Evolutionary conservation across 495 filamentous ascomycete species (phyloP), one percentile per base, ranked within the genome.

Genomic region (Clavariopsis aquatica): DNA sequence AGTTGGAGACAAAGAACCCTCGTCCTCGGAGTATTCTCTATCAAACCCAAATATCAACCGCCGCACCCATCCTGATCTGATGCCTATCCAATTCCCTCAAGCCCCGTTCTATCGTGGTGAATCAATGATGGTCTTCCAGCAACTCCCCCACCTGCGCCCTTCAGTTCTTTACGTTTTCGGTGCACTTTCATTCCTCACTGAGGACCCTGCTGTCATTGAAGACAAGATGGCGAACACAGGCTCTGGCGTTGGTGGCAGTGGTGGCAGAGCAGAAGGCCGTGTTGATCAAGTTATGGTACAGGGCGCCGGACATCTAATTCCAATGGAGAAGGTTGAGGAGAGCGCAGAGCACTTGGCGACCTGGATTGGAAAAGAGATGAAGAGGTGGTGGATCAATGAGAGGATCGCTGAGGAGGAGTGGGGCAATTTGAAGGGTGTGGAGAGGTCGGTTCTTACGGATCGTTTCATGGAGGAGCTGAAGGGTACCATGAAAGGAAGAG

Each of bases 141-240:
- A 85, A 49, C 82, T 98, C 3, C 85, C 86, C 0, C 72, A 82
- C 62, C 76, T 98, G 34, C 83, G 89, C 1, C 91, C 93, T 0
- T 87, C 85, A n/a, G 87, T 89, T 20, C 77, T 96, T 20, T 98
- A 92, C 76, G 78, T 97, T 49, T 92, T 93, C 73, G 93, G 86
- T 28, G 83, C 75, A 7, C 76, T 80, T 34, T 90, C 86, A 10
- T 74, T 83, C 7, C 80, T 96, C 65, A 88, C 84, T 24, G 45
- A 51, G 13, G 84, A 87, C 0, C 38, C 38, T 17, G 73, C 76
- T 1, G 54, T 75, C 9, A 78, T 83, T 36, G 72, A 79, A 28
- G 64, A 79, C 27, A 91, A 89, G 74, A 76, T 90, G 74, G 77
- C 79, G n/a, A 65, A 73, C 9, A 92, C 89, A 7, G 89, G 89